phyloP scores from a whole-genome alignment of 176 grass and related monocot genomes.

The Cenchrus fungigraminus region DNA sequence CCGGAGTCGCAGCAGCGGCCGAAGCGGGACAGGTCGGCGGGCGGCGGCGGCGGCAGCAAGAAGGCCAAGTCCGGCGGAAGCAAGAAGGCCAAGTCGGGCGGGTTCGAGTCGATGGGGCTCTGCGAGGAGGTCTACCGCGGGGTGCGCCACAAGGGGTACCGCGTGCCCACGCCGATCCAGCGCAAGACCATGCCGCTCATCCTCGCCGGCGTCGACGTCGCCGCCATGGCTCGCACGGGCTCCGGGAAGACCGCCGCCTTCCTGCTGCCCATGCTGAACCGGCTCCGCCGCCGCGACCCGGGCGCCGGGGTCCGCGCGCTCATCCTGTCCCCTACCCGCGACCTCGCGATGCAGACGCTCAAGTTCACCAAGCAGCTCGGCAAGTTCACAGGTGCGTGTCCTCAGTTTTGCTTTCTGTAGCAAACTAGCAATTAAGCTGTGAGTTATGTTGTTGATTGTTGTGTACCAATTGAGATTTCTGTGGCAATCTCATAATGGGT shows the following conservation, averaged over 20 bases:
- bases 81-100: constrained; percentile 91
- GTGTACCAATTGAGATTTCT: background rate
- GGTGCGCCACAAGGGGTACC: constrained; percentile 90
- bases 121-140: constrained; percentile 81
- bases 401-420: background rate
- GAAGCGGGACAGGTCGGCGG: background rate
- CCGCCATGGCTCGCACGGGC: constrained; percentile 92
- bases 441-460: background rate
- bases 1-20: constrained; percentile 2
- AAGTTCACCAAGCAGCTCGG: constrained; percentile 92
- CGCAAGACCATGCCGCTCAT: constrained; percentile 93
- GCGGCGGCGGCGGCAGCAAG: background rate
- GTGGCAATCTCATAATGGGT: background rate
- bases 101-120: constrained; percentile 89
- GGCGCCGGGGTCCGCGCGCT: constrained; percentile 81
- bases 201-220: constrained; percentile 77
- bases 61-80: constrained; percentile 30
- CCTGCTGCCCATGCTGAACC: constrained; percentile 92
- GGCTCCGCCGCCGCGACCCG: constrained; percentile 74
- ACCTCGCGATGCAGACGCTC: constrained; percentile 91
- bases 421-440: background rate
- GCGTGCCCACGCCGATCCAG: constrained; percentile 97
- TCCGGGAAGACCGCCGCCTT: constrained; percentile 97
- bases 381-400: constrained; percentile 70
- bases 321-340: constrained; percentile 89